phyloP scores from a whole-genome alignment of 148 eudicot species.

The Fallopia convolvulus region DNA sequence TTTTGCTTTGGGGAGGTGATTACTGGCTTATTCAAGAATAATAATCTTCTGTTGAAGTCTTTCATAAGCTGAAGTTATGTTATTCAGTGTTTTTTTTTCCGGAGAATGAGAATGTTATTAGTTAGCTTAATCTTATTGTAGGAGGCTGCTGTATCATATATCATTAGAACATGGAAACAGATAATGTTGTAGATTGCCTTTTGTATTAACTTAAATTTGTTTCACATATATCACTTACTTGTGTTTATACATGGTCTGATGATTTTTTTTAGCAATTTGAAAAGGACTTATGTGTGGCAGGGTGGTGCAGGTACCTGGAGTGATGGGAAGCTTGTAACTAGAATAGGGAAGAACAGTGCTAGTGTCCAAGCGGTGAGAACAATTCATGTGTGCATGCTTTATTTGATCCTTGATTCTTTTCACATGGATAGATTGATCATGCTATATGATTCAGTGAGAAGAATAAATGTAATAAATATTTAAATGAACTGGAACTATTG shows the following conservation, averaged over 20 bases:
- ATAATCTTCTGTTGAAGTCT: background rate
- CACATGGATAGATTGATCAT: background rate
- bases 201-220: background rate
- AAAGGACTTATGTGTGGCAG: constrained; percentile 93
- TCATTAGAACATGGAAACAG: background rate
- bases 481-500: background rate
- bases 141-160: background rate
- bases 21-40: constrained; percentile 18
- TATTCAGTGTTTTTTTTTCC: background rate
- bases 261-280: constrained; percentile 27
- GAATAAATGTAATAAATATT: background rate
- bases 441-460: background rate
- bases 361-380: constrained; percentile 76
- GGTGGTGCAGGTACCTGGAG: constrained; percentile 99
- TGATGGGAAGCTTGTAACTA: constrained; percentile 95
- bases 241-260: background rate
- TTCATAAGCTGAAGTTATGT: background rate
- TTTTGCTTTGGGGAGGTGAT: constrained; percentile 99
- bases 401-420: background rate
- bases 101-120: background rate
- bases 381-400: constrained; percentile 10
- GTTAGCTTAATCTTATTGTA: background rate
- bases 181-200: background rate
- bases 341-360: constrained; percentile 89
- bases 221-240: background rate